Evolutionary conservation across 2,329 filamentous ascomycete genomes (phyloP), one percentile per base, ranked within the genome.

Genomic region (Penicillium sp.): DNA sequence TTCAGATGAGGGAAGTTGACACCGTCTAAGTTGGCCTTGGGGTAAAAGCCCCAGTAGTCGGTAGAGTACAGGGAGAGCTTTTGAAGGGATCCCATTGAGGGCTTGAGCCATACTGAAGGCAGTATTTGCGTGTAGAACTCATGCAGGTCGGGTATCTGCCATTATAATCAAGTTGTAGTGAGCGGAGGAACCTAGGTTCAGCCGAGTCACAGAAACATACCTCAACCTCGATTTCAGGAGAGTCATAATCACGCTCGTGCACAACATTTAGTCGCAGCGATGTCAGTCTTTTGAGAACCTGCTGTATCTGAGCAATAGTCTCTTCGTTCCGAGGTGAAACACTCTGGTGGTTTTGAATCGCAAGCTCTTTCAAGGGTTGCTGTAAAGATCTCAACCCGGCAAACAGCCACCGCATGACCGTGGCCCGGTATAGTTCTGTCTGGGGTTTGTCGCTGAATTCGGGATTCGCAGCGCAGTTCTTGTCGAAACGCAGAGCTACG

Each of bases 21-120:
- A 18, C 20, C 28, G 0, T 58, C 56, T 10, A 75, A 64, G 27
- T 75, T 66, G 35, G 72, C 62, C 18, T 65, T 64, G 0, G 72
- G 73, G 3, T 66, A 66, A 57, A 67, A 76, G 1, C 75, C 70
- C 54, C 70, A 77, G 43, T 69, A 72, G 1, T 67, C 55, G 4
- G 49, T 51, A 3, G 60, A 63, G 50, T 66, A 75, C 0, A 78
- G 51, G 0, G 70, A 73, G 4, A 78, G 60, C n/a, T 71, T 66
- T 3, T 56, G 56, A 2, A 74, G 40, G 4, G 9, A 47, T 29
- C 40, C 33, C 27, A 45, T 24, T 41, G 44, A 28, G 8, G 49
- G 49, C 35, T 35, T 47, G 15, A 47, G 49, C 49, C 49, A 51
- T 40, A 25, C 42, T 40, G 27, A 41, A 18, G 49, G 49, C 24